These are phyloP conservation scores for Eremomyces bilateralis DNA, from an alignment of 495 filamentous ascomycete species.

Conservation along the genomic window DNA sequence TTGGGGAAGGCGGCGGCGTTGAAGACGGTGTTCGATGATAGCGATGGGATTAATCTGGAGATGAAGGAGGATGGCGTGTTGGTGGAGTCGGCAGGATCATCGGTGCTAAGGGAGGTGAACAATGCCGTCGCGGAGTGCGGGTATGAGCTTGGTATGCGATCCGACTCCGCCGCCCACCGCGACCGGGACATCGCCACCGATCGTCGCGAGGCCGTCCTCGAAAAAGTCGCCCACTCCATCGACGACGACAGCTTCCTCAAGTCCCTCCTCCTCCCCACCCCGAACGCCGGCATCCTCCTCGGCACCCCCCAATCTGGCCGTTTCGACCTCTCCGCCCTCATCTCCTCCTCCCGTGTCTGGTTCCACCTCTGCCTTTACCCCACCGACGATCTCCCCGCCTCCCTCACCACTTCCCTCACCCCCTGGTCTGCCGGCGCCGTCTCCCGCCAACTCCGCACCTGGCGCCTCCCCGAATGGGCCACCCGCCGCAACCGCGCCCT, in stretches of 20 bases:
- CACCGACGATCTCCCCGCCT: constrained; percentile 62
- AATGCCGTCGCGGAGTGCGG: constrained; percentile 57
- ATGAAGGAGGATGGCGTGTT: constrained; percentile 90
- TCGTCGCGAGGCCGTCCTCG: constrained; percentile 57
- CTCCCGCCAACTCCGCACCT: constrained; percentile 75
- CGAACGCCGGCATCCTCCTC: constrained; percentile 50
- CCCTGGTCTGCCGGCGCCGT: constrained; percentile 83
- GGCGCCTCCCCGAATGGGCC: constrained; percentile 89
- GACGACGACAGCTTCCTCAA: constrained; percentile 70
- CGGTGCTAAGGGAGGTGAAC: constrained; percentile 68
- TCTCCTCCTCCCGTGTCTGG: constrained; percentile 77
- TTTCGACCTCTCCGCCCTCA: constrained; percentile 42
- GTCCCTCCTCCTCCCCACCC: constrained; percentile 57
- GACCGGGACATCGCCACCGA: constrained; percentile 64
- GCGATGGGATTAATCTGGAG: constrained; percentile 77
- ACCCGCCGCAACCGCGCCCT: constrained; percentile 78
- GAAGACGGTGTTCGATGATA: constrained; percentile 79
- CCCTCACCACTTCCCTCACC: constrained; percentile 33
- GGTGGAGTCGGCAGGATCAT: constrained; percentile 42
- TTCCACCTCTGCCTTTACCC: constrained; percentile 86
- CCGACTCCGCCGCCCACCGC: constrained; percentile 31
- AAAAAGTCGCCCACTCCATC: constrained; percentile 49
- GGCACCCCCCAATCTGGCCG: constrained; percentile 55
- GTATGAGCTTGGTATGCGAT: constrained; percentile 59
- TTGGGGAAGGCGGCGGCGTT: constrained; percentile 71